Evolutionary conservation across 2,329 filamentous ascomycete genomes (phyloP), one percentile per base, ranked within the genome.

Genomic region (Fusarium torulosum): DNA sequence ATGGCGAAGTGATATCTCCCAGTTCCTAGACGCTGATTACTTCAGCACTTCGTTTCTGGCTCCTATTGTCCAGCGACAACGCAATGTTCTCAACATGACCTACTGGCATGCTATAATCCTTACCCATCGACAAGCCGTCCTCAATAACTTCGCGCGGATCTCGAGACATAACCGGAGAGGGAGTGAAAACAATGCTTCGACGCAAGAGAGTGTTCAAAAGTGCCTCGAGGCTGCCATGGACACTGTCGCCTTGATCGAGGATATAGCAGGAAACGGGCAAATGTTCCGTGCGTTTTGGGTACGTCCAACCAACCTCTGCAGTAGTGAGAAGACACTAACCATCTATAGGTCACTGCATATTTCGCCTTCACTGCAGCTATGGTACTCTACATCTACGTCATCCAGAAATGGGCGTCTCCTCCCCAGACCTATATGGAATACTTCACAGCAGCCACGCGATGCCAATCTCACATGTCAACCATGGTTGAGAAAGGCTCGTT

Each of bases 51-150:
- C 77, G 0, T 70, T 79, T 4, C 69, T 81, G 3, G 71, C 77
- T 4, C 78, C 79, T 2, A 79, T 81, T 7, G 81, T 79, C 42
- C 79, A 79, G 49, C 74, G 81, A 0, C 80, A 82, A 52, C 75
- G 78, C 0, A 79, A 81, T 23, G 78, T 82, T 0, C 65, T 82
- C 2, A 81, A 80, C 40, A 59, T 82, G 5, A 76, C 80, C 2
- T 82, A 79, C 45, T 81, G 79, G 78, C 81, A 82, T 50, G 77
- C 80, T 3, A 73, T 78, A 14, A 79, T 82, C 7, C 75, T 82
- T 4, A 77, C 76, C 0, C 74, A 81, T 43, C 72, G 81, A 0
- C 80, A 78, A 6, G 78, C 78, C 14, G 69, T 82, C 1, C 55
- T 79, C 0, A 79, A 75, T 11, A 79, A 78, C 44, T 78, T 81